These are phyloP conservation scores for Xylaria grammica DNA, from an alignment of 495 filamentous ascomycete species.

Conservation along the genomic window DNA sequence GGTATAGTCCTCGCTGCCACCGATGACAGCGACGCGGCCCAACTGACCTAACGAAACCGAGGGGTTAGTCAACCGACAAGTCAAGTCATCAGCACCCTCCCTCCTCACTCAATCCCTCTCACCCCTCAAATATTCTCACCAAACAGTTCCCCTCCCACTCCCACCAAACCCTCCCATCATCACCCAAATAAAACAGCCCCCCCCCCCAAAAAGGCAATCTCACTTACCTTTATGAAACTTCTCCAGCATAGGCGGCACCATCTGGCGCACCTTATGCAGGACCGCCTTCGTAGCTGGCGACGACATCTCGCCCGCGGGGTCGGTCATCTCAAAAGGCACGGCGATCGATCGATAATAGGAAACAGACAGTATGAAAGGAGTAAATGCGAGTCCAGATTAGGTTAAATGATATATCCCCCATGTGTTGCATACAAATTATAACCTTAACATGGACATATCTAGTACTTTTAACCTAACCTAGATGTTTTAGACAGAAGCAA, in stretches of 20 bases:
- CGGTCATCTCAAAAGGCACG: slow-evolving; percentile 30
- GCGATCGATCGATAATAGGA: not conserved
- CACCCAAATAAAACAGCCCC: no score
- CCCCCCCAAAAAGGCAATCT: no score
- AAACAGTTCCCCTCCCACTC: no score
- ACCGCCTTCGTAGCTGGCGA: slow-evolving; percentile 65
- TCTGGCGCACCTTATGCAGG: slow-evolving; percentile 80
- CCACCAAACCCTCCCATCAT: no score
- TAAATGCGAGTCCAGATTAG: no score
- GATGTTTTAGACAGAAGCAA: not conserved
- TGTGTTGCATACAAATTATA: no score
- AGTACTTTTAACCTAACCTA: no score
- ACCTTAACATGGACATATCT: not conserved
- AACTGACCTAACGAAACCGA: slow-evolving; percentile 73
- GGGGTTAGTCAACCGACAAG: no score
- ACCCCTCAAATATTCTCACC: no score
- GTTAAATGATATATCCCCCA: no score
- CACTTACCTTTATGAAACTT: slow-evolving; percentile 98
- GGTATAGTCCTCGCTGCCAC: slow-evolving; percentile 94
- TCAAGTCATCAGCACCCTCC: no score
- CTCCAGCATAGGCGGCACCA: slow-evolving; percentile 93
- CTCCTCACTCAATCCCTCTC: not conserved
- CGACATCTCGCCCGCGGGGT: slow-evolving; percentile 43
- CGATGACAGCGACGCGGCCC: slow-evolving; percentile 91
- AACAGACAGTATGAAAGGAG: no score